Evolutionary conservation across 495 filamentous ascomycete species (phyloP).

Genomic region (Hypoxylon fragiforme): DNA sequence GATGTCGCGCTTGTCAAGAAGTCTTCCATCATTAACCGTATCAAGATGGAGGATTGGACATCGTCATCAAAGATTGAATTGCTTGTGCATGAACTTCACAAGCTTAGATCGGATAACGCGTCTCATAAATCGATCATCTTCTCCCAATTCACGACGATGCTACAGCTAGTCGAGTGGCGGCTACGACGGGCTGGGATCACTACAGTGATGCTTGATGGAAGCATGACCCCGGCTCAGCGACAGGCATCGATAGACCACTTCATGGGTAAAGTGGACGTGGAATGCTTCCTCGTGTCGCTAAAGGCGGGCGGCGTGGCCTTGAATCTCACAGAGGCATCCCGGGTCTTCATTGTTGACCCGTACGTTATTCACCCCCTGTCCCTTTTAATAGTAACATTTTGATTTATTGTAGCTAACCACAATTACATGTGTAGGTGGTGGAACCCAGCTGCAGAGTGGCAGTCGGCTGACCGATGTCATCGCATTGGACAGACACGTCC

Average conservation of each 20-base stretch:
- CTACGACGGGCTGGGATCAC: conserved; percentile 92
- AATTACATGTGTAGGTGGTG: conserved; percentile 67
- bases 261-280: conserved; percentile 89
- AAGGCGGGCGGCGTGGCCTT: conserved; percentile 95
- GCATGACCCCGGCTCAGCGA: conserved; percentile 90
- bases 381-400: too few species aligned
- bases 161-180: conserved; percentile 96
- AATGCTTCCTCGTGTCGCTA: conserved; percentile 91
- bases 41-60: conserved; percentile 96
- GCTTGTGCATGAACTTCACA: conserved; percentile 88
- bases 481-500: conserved; percentile 93
- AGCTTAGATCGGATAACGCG: conserved; percentile 83
- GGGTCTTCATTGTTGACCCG: conserved; percentile 94
- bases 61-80: conserved; percentile 98
- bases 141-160: conserved; percentile 96
- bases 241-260: conserved; percentile 90
- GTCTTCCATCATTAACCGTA: conserved; percentile 93
- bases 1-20: conserved; percentile 84
- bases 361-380: conserved; percentile 53
- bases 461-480: conserved; percentile 93
- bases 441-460: conserved; percentile 98
- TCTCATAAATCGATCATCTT: conserved; percentile 97
- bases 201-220: conserved; percentile 95
- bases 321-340: conserved; percentile 90
- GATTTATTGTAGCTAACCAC: conserved; percentile 32